Evolutionary conservation across 371 early-diverging fungal genomes (phyloP), one percentile per base, ranked within the genome.

Genomic region (Dentiscutata heterogama): DNA sequence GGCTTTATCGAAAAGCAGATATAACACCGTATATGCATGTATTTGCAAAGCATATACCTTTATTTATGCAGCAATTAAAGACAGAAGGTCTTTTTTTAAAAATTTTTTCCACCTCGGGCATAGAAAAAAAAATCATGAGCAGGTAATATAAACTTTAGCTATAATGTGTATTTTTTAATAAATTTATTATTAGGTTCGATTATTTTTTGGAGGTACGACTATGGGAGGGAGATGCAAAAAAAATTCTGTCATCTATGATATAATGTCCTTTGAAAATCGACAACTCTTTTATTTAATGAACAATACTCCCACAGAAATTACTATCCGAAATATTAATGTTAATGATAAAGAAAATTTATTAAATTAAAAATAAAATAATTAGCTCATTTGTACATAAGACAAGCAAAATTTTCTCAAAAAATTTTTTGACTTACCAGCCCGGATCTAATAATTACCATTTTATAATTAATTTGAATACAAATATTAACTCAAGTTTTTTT

Each of bases 241-340:
- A 46, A 39, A 70, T n/a, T 70, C 70, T 42, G 70, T 46, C 20
- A n/a, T 70, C n/a, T 42, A 70, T n/a, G n/a, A n/a, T n/a, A n/a
- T n/a, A n/a, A n/a, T n/a, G n/a, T n/a, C n/a, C n/a, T n/a, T n/a
- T n/a, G 70, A 70, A 14, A 70, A 70, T n/a, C 7, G 46, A 14
- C 70, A 70, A 70, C n/a, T 70, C 0, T 70, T 42, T 70, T 70
- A 70, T 70, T 46, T 70, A n/a, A 3, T 42, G 16, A 70, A 70
- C 22, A 70, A 70, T n/a, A n/a, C n/a, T n/a, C n/a, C n/a, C n/a
- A n/a, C n/a, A n/a, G n/a, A n/a, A n/a, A n/a, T n/a, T n/a, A 22
- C 25, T 1, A 65, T 29, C 13, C 14, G 29, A 31, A 65, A 65
- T 16, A 29, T 65, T 65, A 29, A 65, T 29, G 31, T 29, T 5